A percentile compares a stretch with the other conserved stretches of the same genome.
Conservation (phyloP, 441 rosid species). For the Mallotus repandus region DNA sequence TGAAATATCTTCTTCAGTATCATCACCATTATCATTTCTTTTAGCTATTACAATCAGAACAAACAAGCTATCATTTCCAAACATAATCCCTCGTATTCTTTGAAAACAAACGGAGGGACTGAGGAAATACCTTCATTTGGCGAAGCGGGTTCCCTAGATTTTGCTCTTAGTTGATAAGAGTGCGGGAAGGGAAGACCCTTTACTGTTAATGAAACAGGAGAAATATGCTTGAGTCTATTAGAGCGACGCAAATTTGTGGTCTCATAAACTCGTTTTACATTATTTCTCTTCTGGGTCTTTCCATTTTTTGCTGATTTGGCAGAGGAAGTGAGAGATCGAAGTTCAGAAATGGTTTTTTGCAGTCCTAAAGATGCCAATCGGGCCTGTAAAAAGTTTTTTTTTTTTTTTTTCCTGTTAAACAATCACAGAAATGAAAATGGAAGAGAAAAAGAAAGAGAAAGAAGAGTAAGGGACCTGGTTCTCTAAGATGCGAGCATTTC, state of each 20-base stretch:
- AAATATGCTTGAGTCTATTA: constrained; percentile 16
- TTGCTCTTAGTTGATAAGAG: constrained; percentile 19
- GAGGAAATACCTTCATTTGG: neutral
- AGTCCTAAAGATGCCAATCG: constrained; percentile 44
- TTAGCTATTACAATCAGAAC: neutral
- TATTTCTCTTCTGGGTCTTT: constrained; percentile 15
- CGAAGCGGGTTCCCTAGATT: neutral
- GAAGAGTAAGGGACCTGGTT: constrained; percentile 27
- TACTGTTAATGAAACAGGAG: neutral
- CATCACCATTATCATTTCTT: neutral
- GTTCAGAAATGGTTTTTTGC: constrained; percentile 33
- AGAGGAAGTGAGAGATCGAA: constrained; percentile 26
- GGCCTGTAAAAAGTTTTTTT: constrained; percentile 28
- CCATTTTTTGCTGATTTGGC: constrained; percentile 2
- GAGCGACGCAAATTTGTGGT: constrained; percentile 34
- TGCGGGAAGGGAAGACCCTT: too few species aligned
- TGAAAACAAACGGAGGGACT: neutral
- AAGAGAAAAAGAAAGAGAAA: too few species aligned
- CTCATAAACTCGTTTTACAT: constrained; percentile 16
- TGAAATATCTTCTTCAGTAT: constrained; percentile 16
- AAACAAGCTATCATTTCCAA: neutral
- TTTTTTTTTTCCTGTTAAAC: neutral
- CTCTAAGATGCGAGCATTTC: constrained; percentile 38
- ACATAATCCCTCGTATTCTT: neutral
- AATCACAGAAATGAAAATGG: neutral